Percentiles rank a stretch among this genome's conserved stretches.
These are phyloP conservation scores for Dendrostoma leiphaemia DNA, from an alignment of 2,329 filamentous ascomycete species.

Conservation along the genomic window DNA sequence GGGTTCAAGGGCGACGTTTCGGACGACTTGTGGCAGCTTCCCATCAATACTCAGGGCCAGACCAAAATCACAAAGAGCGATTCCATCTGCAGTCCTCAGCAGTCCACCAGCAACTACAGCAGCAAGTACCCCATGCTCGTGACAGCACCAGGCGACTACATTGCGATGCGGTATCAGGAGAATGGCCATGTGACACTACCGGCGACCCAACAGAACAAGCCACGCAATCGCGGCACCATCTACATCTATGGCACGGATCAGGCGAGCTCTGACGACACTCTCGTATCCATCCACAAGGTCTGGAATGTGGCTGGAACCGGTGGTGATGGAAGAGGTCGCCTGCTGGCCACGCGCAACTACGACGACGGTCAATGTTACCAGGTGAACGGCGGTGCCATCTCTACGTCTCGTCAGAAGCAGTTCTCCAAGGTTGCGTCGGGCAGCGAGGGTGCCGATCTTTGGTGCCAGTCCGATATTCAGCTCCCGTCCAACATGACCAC, in stretches of 20 bases:
- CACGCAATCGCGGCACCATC: constrained; percentile 66
- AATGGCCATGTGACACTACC: constrained; percentile 73
- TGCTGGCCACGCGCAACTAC: constrained; percentile 76
- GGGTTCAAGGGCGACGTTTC: constrained; percentile 51
- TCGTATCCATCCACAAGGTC: constrained; percentile 57
- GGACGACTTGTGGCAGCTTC: constrained; percentile 62
- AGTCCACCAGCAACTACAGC: constrained; percentile 56
- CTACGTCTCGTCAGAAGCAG: constrained; percentile 53
- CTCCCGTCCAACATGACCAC: constrained; percentile 65
- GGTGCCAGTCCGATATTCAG: constrained; percentile 79
- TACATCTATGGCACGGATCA: constrained; percentile 71
- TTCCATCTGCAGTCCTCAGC: constrained; percentile 62
- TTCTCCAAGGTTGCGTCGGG: constrained; percentile 50
- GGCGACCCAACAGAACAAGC: constrained; percentile 55
- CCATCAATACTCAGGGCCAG: constrained; percentile 42
- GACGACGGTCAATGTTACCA: constrained; percentile 93
- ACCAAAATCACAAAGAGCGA: constrained; percentile 29
- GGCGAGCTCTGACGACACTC: constrained; percentile 46
- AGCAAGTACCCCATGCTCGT: constrained; percentile 61
- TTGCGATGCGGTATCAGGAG: constrained; percentile 69
- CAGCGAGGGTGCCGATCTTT: constrained; percentile 58
- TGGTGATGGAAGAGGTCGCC: constrained; percentile 72
- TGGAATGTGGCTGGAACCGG: constrained; percentile 83
- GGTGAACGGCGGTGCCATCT: constrained; percentile 60
- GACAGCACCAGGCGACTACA: constrained; percentile 57